Evolutionary conservation across 116 monocot species (phyloP).

Genomic region (Posidonia oceanica): DNA sequence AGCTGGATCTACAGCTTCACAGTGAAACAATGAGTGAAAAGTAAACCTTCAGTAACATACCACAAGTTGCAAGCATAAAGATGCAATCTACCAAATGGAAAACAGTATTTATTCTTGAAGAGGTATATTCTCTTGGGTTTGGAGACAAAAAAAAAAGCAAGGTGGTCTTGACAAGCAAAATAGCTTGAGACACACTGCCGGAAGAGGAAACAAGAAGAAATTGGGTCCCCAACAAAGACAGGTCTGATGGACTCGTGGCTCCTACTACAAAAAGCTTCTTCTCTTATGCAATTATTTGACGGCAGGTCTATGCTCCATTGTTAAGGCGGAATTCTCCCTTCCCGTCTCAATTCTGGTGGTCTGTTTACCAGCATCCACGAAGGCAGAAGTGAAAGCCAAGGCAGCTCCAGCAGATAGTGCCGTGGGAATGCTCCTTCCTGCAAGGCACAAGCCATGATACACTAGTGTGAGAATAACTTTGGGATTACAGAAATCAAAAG

Average conservation of each 20-base stretch:
- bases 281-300: background rate
- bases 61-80: background rate
- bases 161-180: background rate
- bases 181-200: background rate
- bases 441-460: background rate
- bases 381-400: conserved; percentile 49
- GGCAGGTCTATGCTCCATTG: conserved; percentile 34
- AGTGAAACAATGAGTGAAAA: too few species aligned
- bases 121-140: background rate
- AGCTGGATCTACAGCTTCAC: too few species aligned
- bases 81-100: background rate
- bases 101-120: background rate
- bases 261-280: background rate
- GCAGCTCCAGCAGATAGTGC: conserved; percentile 43
- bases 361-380: conserved; percentile 46
- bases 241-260: background rate
- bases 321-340: conserved; percentile 42
- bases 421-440: conserved; percentile 47
- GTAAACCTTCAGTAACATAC: too few species aligned
- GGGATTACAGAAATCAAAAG: background rate
- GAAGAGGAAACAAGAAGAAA: background rate
- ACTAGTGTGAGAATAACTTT: background rate
- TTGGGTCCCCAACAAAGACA: background rate
- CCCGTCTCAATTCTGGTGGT: conserved; percentile 41
- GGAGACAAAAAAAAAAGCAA: background rate